Base-by-base conservation (phyloP, 1,139 yeast genomes). In the Debaryomycetaceae sp. region DNA sequence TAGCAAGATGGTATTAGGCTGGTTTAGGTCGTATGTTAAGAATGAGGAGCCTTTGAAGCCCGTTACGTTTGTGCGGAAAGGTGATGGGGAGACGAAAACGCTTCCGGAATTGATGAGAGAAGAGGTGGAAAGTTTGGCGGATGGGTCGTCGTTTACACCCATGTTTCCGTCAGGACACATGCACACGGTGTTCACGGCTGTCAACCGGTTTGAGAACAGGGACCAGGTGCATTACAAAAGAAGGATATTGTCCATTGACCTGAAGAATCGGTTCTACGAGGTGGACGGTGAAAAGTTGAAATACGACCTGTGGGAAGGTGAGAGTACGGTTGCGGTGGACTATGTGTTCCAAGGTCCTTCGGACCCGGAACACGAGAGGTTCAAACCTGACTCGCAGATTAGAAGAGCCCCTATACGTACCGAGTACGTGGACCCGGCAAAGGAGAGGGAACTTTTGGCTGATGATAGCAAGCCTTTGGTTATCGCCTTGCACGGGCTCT, bases 401-500 rank as follows among this genome's bases (percentile, higher is more conserved):
- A 48, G 53, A 43, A 59, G 58, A 9, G 55, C 73, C 15, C 78
- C 78, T 2, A 73, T 74, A 5, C 55, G 77, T 37, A 74, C 79
- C 0, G 62, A 63, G 44, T 73, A 58, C 50, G 49, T 67, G 41
- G 59, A 70, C 41, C 72, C 72, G 0, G 43, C 49, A 4, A 44
- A 50, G 14, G 78, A 72, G 39, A 52, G 58, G 13, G 57, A 56
- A 9, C 41, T 53, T 7, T 45, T 68, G 31, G 43, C 56, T 3
- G 60, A 58, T 22, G 77, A 75, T 46, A 57, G 63, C 11, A 70
- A 63, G 46, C 85, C 84, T 0, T 63, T 79, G 50, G 56, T 79
- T 17, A 63, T 79, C 37, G 75, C 78, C 1, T 57, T 78, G 32
- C 86, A 79, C 55, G 86, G 86, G 3, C 64, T 79, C 34, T 73